Evolutionary conservation across 1,284 basidiomycete genomes (phyloP).

Genomic region (Neolentinus lepideus): DNA sequence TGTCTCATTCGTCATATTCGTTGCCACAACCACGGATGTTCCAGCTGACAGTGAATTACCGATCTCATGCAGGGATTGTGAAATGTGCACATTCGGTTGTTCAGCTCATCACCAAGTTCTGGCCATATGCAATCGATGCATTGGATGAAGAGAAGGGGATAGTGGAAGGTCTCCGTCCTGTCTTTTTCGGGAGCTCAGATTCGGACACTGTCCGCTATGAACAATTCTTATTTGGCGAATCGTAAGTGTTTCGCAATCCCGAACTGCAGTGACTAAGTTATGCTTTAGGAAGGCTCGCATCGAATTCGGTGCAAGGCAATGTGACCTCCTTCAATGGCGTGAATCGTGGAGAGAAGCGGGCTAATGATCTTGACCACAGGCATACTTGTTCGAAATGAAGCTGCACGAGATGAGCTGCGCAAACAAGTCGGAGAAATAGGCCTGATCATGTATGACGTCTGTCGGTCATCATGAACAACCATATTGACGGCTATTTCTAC

Average conservation of each 20-base stretch:
- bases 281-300: constrained; percentile 37
- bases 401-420: constrained; percentile 40
- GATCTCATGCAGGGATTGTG: constrained; percentile 64
- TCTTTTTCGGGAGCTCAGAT: constrained; percentile 52
- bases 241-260: constrained; percentile 20
- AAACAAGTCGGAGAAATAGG: constrained; percentile 53
- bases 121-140: constrained; percentile 59
- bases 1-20: neutral
- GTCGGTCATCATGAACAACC: neutral
- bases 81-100: constrained; percentile 51
- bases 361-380: constrained; percentile 27
- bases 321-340: constrained; percentile 26
- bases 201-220: constrained; percentile 44
- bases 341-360: neutral
- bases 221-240: constrained; percentile 48
- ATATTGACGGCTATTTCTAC: neutral
- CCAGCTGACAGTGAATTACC: constrained; percentile 59
- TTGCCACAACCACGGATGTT: constrained; percentile 37
- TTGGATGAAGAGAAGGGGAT: constrained; percentile 52
- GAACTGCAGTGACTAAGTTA: neutral
- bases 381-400: constrained; percentile 62
- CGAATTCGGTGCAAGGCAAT: constrained; percentile 66
- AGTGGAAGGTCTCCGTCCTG: constrained; percentile 50
- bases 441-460: constrained; percentile 44
- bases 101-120: constrained; percentile 53